These are phyloP conservation scores for Amphichorda felina DNA, from an alignment of 2,329 filamentous ascomycete genomes.

Conservation along the genomic window DNA sequence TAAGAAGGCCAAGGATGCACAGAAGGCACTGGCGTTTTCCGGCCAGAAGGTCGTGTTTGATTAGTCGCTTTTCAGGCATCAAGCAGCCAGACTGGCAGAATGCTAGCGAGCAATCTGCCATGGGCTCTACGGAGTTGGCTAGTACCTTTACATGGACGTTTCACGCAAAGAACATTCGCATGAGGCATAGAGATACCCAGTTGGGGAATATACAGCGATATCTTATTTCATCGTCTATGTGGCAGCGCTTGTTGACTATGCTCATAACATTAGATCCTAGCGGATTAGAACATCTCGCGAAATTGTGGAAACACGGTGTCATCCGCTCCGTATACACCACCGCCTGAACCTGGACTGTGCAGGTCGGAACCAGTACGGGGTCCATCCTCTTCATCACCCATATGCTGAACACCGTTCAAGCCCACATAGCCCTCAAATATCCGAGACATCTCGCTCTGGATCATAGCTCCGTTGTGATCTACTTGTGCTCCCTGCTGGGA, in stretches of 20 bases:
- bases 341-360: slow-evolving; percentile 9
- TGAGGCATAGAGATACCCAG: background rate
- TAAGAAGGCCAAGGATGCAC: slow-evolving; percentile 47
- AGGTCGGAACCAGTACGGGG: slow-evolving; percentile 11
- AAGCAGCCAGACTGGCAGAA: too few relatives aligned
- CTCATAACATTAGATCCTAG: too few relatives aligned
- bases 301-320: slow-evolving; percentile 24
- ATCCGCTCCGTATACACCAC: slow-evolving; percentile 12
- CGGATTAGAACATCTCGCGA: slow-evolving; percentile 23
- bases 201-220: too few relatives aligned
- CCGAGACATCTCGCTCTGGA: slow-evolving; percentile 42
- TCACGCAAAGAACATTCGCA: background rate
- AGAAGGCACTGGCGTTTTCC: slow-evolving; percentile 37
- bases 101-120: too few relatives aligned
- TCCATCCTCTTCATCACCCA: slow-evolving; percentile 12
- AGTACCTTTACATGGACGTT: too few relatives aligned
- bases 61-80: slow-evolving; percentile 19
- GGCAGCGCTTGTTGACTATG: too few relatives aligned
- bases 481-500: slow-evolving; percentile 3
- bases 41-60: slow-evolving; percentile 50
- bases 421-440: slow-evolving; percentile 27
- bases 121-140: too few relatives aligned
- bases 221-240: too few relatives aligned
- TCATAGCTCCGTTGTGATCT: slow-evolving; percentile 32
- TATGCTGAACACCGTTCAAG: slow-evolving; percentile 19